Evolutionary conservation across 1,284 basidiomycete genomes (phyloP).

Genomic region (Tilletiopsis washingtonensis): DNA sequence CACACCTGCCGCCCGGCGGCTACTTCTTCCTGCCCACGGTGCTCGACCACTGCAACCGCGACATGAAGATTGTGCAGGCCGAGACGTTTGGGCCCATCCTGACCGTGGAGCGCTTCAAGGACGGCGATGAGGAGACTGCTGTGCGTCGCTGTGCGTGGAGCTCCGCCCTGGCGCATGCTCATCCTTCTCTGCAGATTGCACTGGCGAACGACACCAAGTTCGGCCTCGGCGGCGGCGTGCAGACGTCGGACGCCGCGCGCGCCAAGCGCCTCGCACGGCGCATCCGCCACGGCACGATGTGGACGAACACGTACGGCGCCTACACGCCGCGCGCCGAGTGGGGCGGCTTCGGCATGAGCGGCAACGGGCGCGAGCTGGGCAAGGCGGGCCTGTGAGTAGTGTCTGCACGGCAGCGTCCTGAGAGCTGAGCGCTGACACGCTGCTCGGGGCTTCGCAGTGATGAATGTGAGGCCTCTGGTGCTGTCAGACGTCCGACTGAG

Average conservation of each 20-base stretch:
- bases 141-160: slow-evolving; percentile 6
- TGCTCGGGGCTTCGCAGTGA: neutral
- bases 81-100: slow-evolving; percentile 47
- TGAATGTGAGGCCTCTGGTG: too few relatives aligned
- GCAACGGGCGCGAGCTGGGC: slow-evolving; percentile 45
- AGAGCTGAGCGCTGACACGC: neutral
- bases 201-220: slow-evolving; percentile 47
- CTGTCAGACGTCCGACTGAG: neutral
- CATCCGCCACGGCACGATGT: slow-evolving; percentile 43
- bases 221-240: slow-evolving; percentile 44
- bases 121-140: slow-evolving; percentile 42
- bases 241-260: slow-evolving; percentile 25
- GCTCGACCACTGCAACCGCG: slow-evolving; percentile 40
- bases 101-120: slow-evolving; percentile 42
- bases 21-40: slow-evolving; percentile 46
- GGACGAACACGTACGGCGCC: slow-evolving; percentile 43
- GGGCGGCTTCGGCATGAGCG: slow-evolving; percentile 45
- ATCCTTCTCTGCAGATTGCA: slow-evolving; percentile 8
- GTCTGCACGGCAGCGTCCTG: neutral
- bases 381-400: slow-evolving; percentile 26
- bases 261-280: slow-evolving; percentile 36
- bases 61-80: slow-evolving; percentile 46
- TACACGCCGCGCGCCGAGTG: slow-evolving; percentile 45
- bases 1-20: slow-evolving; percentile 20
- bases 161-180: neutral